Percentiles rank a stretch among this genome's conserved stretches.
Evolutionary conservation across 2,329 filamentous ascomycete genomes (phyloP).

Genomic region (Pseudogymnoascus sp.): DNA sequence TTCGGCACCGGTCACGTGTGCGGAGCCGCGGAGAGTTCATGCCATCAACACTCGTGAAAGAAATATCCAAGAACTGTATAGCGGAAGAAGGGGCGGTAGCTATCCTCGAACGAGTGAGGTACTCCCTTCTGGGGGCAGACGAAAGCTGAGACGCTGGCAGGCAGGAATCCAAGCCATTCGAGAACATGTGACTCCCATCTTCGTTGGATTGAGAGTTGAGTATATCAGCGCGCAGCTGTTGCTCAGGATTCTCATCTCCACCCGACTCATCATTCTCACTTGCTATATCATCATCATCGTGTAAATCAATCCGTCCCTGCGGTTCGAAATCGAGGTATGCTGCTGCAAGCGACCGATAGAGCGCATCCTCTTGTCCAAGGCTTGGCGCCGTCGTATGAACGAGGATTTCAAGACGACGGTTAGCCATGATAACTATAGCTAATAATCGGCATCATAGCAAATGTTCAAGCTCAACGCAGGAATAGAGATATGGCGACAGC

Average conservation of each 20-base stretch:
- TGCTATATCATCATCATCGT: not conserved
- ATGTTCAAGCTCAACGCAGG: not conserved
- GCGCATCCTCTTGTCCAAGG: conserved; percentile 23
- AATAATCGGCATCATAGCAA: not conserved
- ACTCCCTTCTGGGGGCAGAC: not conserved
- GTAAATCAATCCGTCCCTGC: conserved; percentile 12
- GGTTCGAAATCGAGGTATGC: conserved; percentile 26
- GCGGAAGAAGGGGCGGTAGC: not conserved
- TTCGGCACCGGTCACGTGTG: not conserved
- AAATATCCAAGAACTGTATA: conserved; percentile 3
- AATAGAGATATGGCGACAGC: not conserved
- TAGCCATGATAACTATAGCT: not conserved
- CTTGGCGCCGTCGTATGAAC: conserved; percentile 27
- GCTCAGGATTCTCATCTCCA: conserved; percentile 35
- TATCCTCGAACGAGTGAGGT: not conserved
- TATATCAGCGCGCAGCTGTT: conserved; percentile 22
- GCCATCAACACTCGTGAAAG: conserved; percentile 2
- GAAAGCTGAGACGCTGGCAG: not conserved
- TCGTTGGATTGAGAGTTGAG: conserved; percentile 13
- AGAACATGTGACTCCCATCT: conserved; percentile 15
- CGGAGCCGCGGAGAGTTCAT: not conserved
- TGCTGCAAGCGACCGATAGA: conserved; percentile 25
- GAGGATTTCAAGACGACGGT: conserved; percentile 23
- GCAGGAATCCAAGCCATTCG: not conserved
- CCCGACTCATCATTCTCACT: conserved; percentile 32